phyloP scores from a whole-genome alignment of 2,329 filamentous ascomycete species.

The Metarhizium anisopliae region DNA sequence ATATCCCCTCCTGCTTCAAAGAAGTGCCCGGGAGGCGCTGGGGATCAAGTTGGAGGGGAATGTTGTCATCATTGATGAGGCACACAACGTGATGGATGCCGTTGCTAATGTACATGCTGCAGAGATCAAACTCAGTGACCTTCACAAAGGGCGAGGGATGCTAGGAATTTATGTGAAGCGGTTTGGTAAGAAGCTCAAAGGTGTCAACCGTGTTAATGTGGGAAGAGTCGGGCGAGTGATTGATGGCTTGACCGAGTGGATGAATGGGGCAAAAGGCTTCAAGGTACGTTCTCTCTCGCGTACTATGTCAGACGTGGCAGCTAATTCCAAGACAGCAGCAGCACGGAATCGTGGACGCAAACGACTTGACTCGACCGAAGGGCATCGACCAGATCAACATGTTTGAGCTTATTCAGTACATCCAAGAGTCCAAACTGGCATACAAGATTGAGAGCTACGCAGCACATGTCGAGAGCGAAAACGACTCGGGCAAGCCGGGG shows the following conservation, averaged over 20 bases:
- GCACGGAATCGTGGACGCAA: conserved; percentile 62
- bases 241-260: conserved; percentile 64
- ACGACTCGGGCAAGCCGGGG: conserved; percentile 15
- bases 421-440: conserved; percentile 85
- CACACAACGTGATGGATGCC: conserved; percentile 95
- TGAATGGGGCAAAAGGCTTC: conserved; percentile 43
- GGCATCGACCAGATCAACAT: conserved; percentile 93
- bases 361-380: conserved; percentile 68
- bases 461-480: conserved; percentile 47
- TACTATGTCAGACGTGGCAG: background rate
- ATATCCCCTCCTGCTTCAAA: conserved; percentile 83
- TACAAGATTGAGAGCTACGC: conserved; percentile 91
- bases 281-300: conserved; percentile 24
- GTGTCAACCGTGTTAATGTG: conserved; percentile 84
- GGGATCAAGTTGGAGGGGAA: conserved; percentile 79
- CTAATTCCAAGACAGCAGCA: conserved; percentile 18
- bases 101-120: conserved; percentile 81
- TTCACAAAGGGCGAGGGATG: conserved; percentile 64
- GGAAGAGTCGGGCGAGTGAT: conserved; percentile 79
- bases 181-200: conserved; percentile 82
- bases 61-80: conserved; percentile 93
- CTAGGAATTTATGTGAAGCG: conserved; percentile 75
- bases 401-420: conserved; percentile 77
- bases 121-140: conserved; percentile 62
- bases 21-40: conserved; percentile 76